Base-by-base conservation (phyloP, 2,329 filamentous ascomycete genomes). In the Aphanocladium album region DNA sequence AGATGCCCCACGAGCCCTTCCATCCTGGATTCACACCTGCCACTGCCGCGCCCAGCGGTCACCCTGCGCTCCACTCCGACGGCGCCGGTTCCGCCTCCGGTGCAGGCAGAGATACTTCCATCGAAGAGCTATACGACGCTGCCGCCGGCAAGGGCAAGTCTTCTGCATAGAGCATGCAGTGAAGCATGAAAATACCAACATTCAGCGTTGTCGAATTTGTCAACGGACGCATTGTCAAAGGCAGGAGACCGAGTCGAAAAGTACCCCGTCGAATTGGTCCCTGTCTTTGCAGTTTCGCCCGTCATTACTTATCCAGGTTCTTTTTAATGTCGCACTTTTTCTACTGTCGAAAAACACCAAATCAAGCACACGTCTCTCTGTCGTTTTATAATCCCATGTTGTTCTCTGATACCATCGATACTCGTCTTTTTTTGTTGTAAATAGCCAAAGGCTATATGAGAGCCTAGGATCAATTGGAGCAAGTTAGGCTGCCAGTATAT, bases 1-100 rank as follows among this genome's bases (percentile, higher is more conserved):
- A 70, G 3, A 66, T 74, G 33, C 67, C 69, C 5, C 65, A 66
- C 23, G 76, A 79, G 61, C 72, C 75, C 6, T 78, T 73, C 63
- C 71, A 77, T 52, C 75, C 76, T 2, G 74, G 76, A 6, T 72
- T 74, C 61, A 63, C 62, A 23, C 52, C 63, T 7, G 64, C 66
- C 16, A 17, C 57, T 1, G 27, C 11, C n/a, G 23, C 55, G 23
- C 52, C 52, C 8, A 2, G 39, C 9, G 52, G 52, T 16, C 35
- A 55, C 7, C 37, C 23, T 1, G 25, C 52, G 1, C 47, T 51
- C 2, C 19, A 17, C 8, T 17, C 17, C 12, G 39, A 30, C 5
- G 41, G 7, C n/a, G 30, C 47, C 17, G 35, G 5, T 7, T 25
- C 50, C 6, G 51, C 23, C 21, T 27, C 49, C 5, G 17, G 21